Evolutionary conservation across 306 rosid genomes (phyloP).

Genomic region (Rosa rugosa): DNA sequence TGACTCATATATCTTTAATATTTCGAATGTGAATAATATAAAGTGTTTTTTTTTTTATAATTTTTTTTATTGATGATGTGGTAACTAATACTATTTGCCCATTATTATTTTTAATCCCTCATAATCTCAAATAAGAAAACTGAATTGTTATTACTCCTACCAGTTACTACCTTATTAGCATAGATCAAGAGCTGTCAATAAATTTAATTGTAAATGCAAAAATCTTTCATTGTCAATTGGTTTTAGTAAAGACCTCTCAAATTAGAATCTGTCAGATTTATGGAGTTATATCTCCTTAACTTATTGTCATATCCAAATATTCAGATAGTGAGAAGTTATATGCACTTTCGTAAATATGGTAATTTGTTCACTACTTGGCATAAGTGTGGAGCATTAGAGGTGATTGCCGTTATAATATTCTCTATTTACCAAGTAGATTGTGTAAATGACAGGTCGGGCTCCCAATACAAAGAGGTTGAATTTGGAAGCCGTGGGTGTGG

Average conservation of each 20-base stretch:
- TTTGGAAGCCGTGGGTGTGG: conserved; percentile 78
- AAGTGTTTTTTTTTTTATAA: too few species aligned
- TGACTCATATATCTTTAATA: too few species aligned
- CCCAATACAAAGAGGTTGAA: conserved; percentile 92
- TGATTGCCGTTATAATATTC: neutral
- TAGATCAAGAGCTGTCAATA: neutral
- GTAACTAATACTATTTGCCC: too few species aligned
- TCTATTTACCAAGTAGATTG: neutral
- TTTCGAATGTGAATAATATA: too few species aligned
- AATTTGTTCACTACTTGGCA: neutral
- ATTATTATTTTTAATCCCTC: neutral
- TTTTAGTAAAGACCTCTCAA: neutral
- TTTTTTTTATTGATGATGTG: too few species aligned
- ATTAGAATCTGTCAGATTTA: neutral
- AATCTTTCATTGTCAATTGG: neutral
- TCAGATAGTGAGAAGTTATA: neutral
- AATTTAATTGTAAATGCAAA: neutral
- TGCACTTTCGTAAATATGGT: too few species aligned
- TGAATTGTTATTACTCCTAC: neutral
- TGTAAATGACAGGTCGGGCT: conserved; percentile 61
- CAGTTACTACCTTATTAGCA: too few species aligned
- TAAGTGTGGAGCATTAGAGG: neutral
- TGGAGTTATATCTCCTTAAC: neutral
- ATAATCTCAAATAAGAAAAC: neutral
- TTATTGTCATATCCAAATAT: neutral